Evolutionary conservation across 2,329 filamentous ascomycete genomes (phyloP), one percentile per base, ranked within the genome.

Genomic region (Cyclaneusma minus): DNA sequence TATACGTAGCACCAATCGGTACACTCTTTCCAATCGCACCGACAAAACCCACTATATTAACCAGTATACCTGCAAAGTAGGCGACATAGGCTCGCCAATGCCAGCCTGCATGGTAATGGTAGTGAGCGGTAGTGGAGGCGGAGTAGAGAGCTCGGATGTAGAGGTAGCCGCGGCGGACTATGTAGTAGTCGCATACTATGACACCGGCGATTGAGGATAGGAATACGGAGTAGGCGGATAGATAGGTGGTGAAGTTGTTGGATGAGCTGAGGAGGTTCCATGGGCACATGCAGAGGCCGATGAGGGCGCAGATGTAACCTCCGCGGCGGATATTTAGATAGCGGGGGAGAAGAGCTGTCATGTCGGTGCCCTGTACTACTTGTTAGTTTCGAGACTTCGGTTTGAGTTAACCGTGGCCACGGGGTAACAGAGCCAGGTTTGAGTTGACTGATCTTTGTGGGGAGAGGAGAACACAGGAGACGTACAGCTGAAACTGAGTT

Each of bases 151-250:
- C 72, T 41, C 69, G 73, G 37, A 87, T 60, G 37, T 84, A 69
- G 3, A 89, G 60, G 47, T 84, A 92, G 4, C 85, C 85, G 31
- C 66, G 73, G 31, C 85, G 77, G 4, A 93, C 80, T 29, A 78
- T 35, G 51, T 91, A 94, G 58, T 94, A 94, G 51, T 94, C 85
- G 39, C 64, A 68, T 33, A 84, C 60, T 56, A 93, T 89, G 36
- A 92, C 82, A n/a, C 85, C 85, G 1, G 82, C 84, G 35, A 94
- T 91, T 22, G 79, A 83, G 32, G 79, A 85, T n/a, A 94, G 64
- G 54, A 94, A 94, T 30, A 94, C 83, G 3, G 79, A 84, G 57
- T 93, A 93, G 1, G 85, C 78, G 1, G 80, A 89, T 1, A 94
- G 69, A 46, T 93, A 93, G 3, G 81, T 91, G 1, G 81, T 89